Evolutionary conservation across 1,284 basidiomycete species (phyloP), one percentile per base, ranked within the genome.

Genomic region (Ustilago trichophora): DNA sequence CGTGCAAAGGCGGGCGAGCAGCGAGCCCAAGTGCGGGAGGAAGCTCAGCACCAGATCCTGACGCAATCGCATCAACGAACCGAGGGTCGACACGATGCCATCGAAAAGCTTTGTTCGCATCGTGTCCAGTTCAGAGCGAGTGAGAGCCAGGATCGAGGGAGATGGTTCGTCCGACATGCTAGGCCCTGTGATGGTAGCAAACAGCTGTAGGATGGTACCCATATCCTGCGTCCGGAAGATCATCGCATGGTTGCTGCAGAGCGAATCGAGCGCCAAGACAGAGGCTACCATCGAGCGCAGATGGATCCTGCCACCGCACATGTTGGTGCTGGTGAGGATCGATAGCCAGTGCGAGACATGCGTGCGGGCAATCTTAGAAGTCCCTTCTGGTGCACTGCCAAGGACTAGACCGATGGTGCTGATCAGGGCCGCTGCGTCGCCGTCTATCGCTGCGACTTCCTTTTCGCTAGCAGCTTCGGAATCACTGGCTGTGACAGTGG

Each of bases 21-120:
- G 29, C 29, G 52, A 33, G 0, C 65, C 65, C 0, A 76, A 33
- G 3, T 72, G 71, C 10, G 72, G 63, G 11, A 76, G 18, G 21
- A 46, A 62, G n/a, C 49, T 26, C 9, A 46, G 26, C 18, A 76
- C 29, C n/a, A 76, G 48, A 33, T 76, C 74, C 32, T 72, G 70
- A 10, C 74, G 50, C 22, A 72, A 38, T 9, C 72, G 62, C 34
- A 76, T 50, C 25, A 76, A 29, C 32, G 62, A 50, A 6, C 62
- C 26, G 19, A 76, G 36, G 3, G 47, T 44, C 12, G 42, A 53
- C 6, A 73, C 59, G 0, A 70, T 26, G 13, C 49, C 53, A 4
- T 21, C 16, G 21, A 69, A 76, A 18, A 76, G 21, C 27, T 26
- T 31, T 8, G 21, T 33, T 5, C 45, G 21, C 13, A 57, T 32